phyloP scores from a whole-genome alignment of 495 filamentous ascomycete species.

The Halenospora varia region DNA sequence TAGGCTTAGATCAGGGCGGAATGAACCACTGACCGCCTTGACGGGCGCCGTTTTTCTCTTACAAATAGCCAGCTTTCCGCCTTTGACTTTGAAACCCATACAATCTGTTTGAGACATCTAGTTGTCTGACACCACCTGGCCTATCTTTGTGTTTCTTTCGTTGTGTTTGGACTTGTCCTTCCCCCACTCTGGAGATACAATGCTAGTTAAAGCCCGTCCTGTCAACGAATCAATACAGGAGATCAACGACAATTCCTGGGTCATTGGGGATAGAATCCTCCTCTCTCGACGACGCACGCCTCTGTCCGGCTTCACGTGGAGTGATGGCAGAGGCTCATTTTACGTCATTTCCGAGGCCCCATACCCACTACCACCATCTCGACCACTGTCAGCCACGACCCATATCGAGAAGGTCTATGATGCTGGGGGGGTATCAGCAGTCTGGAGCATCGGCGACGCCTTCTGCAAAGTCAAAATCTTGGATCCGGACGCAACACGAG shows the following conservation, averaged over 20 bases:
- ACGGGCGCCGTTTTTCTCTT: too few species aligned
- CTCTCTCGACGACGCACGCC: constrained; percentile 9
- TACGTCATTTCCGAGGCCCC: constrained; percentile 14
- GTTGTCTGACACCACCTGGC: too few species aligned
- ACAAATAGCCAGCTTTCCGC: too few species aligned
- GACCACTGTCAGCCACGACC: constrained; percentile 11
- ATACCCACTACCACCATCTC: constrained; percentile 9
- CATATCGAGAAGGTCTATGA: constrained; percentile 11
- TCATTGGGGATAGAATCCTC: constrained; percentile 12
- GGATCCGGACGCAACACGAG: constrained; percentile 13
- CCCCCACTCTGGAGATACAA: too few species aligned
- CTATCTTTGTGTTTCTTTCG: too few species aligned
- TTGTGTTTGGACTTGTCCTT: too few species aligned
- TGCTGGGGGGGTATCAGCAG: constrained; percentile 14
- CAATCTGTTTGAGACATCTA: too few species aligned
- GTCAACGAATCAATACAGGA: constrained; percentile 14
- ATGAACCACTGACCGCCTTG: too few species aligned
- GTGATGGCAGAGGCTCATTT: constrained; percentile 13
- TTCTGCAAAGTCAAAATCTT: constrained; percentile 15
- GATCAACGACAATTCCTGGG: constrained; percentile 14
- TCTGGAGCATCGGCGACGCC: constrained; percentile 19
- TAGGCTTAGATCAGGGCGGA: too few species aligned
- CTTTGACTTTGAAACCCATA: too few species aligned
- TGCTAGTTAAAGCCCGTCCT: too few species aligned
- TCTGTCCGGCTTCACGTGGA: constrained; percentile 7